Percentiles rank a stretch among this genome's conserved stretches.
Conservation (phyloP, 2,329 filamentous ascomycete species). For the Phialophora tarda region DNA sequence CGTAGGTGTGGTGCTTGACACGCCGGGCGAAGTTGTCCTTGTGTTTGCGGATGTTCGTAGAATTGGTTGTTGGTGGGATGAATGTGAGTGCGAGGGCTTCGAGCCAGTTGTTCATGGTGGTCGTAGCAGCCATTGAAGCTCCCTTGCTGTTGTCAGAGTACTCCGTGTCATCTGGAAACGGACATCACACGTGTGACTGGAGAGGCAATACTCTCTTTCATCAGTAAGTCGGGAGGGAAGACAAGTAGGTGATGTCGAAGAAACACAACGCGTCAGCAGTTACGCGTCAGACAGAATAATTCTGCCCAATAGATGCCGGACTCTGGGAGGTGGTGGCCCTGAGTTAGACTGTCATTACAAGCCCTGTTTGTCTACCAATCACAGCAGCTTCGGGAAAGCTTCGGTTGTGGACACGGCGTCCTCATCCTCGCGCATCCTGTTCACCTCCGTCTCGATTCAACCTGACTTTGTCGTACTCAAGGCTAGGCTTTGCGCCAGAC, state of each 20-base stretch:
- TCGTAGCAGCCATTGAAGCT: constrained; percentile 39
- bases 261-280: neutral
- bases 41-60: constrained; percentile 23
- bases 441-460: neutral
- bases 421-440: too few relatives aligned
- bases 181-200: neutral
- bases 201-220: too few relatives aligned
- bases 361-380: neutral
- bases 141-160: constrained; percentile 8
- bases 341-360: neutral
- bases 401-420: neutral
- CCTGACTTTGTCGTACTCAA: neutral
- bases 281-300: neutral
- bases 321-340: too few relatives aligned
- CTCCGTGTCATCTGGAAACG: constrained; percentile 21
- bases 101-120: constrained; percentile 38
- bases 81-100: constrained; percentile 37
- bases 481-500: neutral
- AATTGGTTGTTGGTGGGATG: constrained; percentile 17
- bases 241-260: neutral
- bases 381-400: neutral
- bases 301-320: too few relatives aligned
- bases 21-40: constrained; percentile 38
- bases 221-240: neutral
- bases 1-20: constrained; percentile 54